Evolutionary conservation across 73 alveolate species (phyloP), one percentile per base, ranked within the genome.

Genomic region (Paramecium sexaurelia): DNA sequence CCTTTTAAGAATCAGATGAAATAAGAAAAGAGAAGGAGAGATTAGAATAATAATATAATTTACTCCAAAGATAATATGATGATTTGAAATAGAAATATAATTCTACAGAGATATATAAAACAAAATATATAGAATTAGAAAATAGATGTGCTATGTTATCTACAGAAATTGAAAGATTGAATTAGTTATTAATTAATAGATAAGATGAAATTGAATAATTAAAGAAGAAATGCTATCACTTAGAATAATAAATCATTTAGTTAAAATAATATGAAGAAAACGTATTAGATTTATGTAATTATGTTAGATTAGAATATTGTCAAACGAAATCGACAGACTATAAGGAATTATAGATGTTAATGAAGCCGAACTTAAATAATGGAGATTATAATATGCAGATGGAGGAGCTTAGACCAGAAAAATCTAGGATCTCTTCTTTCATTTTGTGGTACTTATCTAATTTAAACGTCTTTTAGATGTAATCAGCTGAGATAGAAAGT

Each of bases 81-180:
- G 90, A 78, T 5, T 78, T 41, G 15, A 39, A 43, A 78, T 7
- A 40, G 47, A 78, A 45, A 45, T 78, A 40, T 24, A 22, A 20
- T 22, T 78, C 68, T 1, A 13, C 41, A 17, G 90, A 78, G 17
- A 10, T 39, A 20, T 78, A 78, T 43, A 78, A 78, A 78, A 11
- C 90, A 11, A 78, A 40, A 78, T 78, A 78, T 78, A 40, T 78
- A 17, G 90, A 78, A 29, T 41, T 78, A 41, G 90, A 78, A 15
- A 78, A 78, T 43, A 78, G 71, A 78, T 78, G 90, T 78, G 90
- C 90, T 45, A 78, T 78, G 90, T 43, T 78, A 24, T 78, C 90
- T 20, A 78, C 90, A 3, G 90, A 78, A 45, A 41, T 78, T 0
- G 90, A 78, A 40, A 37, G 90, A 78, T 45, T 78, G 9, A 29